Base-by-base conservation (phyloP, 2,329 filamentous ascomycete genomes). In the Aureobasidium sp. region DNA sequence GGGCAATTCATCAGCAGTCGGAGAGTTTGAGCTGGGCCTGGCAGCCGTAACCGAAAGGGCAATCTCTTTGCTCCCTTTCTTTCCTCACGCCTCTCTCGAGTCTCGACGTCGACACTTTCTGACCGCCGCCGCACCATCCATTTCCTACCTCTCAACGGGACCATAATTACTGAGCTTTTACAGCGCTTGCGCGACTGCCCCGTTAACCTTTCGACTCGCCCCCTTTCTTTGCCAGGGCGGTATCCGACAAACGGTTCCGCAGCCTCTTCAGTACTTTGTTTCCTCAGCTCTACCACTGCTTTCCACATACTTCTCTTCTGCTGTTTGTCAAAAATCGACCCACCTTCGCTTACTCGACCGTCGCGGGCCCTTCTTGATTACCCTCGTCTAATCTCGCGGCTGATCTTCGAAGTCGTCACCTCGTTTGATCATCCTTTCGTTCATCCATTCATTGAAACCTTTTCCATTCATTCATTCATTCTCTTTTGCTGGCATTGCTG, bases 351-450 rank as follows among this genome's bases (percentile, higher is more conserved):
- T 51, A 51, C 25, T 51, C 37, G 38, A 51, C 37, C 37, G 16
- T 41, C 19, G 35, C 21, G 25, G 44, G 44, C 30, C 32, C 30
- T 37, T n/a, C n/a, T 35, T 35, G 32, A 35, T 37, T 48, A 6
- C 25, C 34, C 37, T 51, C 35, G 29, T 51, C 37, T 51, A 51
- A 51, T 34, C 40, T 51, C 48, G 48, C 25, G 35, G 48, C 34
- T 51, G 48, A 51, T 51, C 38, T 29, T 12, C 12, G 27, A 34
- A 51, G 37, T 30, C 29, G 35, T 41, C 24, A 32, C 48, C 37
- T 41, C 25, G 48, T 51, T 51, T 51, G 48, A 51, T 51, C 48
- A 41, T 41, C 48, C 37, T 41, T 40, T 24, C 48, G 19, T 34
- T 38, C 45, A 38, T 49, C 19, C 38, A 41, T 41, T 27, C 38